phyloP scores from a whole-genome alignment of 108 stramenopile genomes.

The Schizochytrium sp. region DNA sequence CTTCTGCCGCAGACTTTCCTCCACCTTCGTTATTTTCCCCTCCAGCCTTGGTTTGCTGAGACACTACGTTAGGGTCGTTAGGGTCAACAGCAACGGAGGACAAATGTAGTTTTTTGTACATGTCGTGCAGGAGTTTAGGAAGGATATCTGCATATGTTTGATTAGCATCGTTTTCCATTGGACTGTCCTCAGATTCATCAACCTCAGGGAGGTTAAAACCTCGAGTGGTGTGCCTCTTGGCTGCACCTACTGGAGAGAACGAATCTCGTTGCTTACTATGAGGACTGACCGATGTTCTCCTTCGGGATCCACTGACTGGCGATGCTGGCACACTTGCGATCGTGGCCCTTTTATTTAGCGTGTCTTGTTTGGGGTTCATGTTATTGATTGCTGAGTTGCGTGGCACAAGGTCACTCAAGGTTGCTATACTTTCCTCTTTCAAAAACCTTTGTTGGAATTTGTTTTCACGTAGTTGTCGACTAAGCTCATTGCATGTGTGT shows the following conservation, averaged over 20 bases:
- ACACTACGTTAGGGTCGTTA: not conserved
- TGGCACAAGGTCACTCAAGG: conserved; percentile 6
- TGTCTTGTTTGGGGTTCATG: not conserved
- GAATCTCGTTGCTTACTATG: too few relatives aligned
- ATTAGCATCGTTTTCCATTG: not conserved
- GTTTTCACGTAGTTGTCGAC: not conserved
- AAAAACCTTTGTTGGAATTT: not conserved
- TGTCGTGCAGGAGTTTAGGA: not conserved
- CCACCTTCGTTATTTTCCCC: not conserved
- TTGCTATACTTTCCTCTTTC: not conserved
- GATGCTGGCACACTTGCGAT: not conserved
- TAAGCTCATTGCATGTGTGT: not conserved
- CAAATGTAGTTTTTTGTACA: not conserved
- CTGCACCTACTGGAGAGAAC: too few relatives aligned
- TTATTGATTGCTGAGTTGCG: not conserved
- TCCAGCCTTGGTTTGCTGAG: not conserved
- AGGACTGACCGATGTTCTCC: too few relatives aligned
- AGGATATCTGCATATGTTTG: not conserved
- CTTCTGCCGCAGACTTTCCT: not conserved
- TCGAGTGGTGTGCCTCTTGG: too few relatives aligned
- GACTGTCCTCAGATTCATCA: too few relatives aligned
- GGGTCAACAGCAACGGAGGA: not conserved
- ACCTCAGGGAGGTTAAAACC: too few relatives aligned
- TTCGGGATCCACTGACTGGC: too few relatives aligned
- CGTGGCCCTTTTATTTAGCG: not conserved